Evolutionary conservation across 2,329 filamentous ascomycete species (phyloP).

Genomic region (Penicillium sclerotigenum): DNA sequence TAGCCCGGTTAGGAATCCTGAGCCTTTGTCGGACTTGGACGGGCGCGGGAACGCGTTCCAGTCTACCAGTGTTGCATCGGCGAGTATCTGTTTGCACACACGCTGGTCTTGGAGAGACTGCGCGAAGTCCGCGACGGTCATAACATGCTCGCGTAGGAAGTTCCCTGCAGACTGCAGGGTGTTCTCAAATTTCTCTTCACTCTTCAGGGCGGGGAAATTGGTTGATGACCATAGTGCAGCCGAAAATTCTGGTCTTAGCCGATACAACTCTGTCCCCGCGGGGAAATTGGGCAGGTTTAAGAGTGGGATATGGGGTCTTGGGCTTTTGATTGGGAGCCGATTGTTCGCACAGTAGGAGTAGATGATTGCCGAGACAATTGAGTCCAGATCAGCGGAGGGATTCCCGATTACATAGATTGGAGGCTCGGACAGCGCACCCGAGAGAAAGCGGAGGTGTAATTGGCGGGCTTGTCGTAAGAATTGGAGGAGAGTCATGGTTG

Average conservation of each 20-base stretch:
- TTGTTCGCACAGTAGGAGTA: slow-evolving; percentile 56
- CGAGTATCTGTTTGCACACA: slow-evolving; percentile 4
- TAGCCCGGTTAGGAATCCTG: slow-evolving; percentile 49
- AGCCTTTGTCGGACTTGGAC: slow-evolving; percentile 45
- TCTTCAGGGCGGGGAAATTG: slow-evolving; percentile 16
- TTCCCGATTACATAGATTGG: slow-evolving; percentile 45
- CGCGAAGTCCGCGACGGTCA: slow-evolving; percentile 43
- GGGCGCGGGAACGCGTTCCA: slow-evolving; percentile 45
- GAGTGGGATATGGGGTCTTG: slow-evolving; percentile 53
- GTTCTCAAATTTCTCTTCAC: slow-evolving; percentile 24
- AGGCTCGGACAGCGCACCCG: slow-evolving; percentile 21
- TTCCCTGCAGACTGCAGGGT: slow-evolving; percentile 23
- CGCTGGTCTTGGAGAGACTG: slow-evolving; percentile 17
- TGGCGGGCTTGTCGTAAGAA: slow-evolving; percentile 37
- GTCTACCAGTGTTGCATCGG: slow-evolving; percentile 42
- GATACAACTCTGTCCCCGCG: slow-evolving; percentile 47
- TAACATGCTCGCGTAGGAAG: slow-evolving; percentile 34
- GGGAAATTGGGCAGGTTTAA: slow-evolving; percentile 54
- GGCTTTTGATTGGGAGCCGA: slow-evolving; percentile 41
- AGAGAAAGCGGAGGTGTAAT: slow-evolving; percentile 28
- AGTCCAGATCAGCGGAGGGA: slow-evolving; percentile 58
- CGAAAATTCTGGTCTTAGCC: slow-evolving; percentile 58
- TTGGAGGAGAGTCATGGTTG: slow-evolving; percentile 32
- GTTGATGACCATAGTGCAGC: slow-evolving; percentile 54
- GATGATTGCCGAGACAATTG: slow-evolving; percentile 59